Conservation (phyloP, 306 rosid species). For the Lagenaria siceraria region DNA sequence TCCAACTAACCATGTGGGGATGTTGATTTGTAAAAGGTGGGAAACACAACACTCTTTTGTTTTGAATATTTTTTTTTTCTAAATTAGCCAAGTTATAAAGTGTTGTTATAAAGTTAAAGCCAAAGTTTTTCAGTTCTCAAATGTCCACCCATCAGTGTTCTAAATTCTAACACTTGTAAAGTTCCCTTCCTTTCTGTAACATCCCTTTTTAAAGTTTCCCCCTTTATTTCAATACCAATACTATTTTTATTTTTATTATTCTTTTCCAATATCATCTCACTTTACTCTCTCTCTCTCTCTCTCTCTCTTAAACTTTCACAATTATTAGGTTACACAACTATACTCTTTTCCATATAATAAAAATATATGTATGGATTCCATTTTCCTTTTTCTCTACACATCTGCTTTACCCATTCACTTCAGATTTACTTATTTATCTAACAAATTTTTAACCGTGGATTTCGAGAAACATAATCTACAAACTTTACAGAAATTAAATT, state of each 20-base stretch:
- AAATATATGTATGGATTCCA: too few relatives aligned
- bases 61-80: conserved; percentile 5
- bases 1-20: conserved; percentile 26
- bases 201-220: neutral
- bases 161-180: conserved; percentile 11
- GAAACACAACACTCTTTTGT: neutral
- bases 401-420: neutral
- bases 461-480: neutral
- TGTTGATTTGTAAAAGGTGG: neutral
- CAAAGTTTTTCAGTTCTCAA: neutral
- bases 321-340: neutral
- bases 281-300: neutral
- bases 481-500: neutral
- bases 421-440: neutral
- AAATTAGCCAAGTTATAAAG: conserved; percentile 19
- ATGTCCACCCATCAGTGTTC: neutral
- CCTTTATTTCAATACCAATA: neutral
- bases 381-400: too few relatives aligned
- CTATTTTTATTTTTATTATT: neutral
- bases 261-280: neutral
- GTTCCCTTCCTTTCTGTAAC: conserved; percentile 4
- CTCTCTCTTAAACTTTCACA: neutral
- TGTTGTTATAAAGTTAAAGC: neutral
- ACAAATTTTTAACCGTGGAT: neutral
- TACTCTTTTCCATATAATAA: neutral